Percentiles rank a stretch among this genome's conserved stretches.
Conservation (phyloP, 306 rosid species). For the Sphenostylis stenocarpa region DNA sequence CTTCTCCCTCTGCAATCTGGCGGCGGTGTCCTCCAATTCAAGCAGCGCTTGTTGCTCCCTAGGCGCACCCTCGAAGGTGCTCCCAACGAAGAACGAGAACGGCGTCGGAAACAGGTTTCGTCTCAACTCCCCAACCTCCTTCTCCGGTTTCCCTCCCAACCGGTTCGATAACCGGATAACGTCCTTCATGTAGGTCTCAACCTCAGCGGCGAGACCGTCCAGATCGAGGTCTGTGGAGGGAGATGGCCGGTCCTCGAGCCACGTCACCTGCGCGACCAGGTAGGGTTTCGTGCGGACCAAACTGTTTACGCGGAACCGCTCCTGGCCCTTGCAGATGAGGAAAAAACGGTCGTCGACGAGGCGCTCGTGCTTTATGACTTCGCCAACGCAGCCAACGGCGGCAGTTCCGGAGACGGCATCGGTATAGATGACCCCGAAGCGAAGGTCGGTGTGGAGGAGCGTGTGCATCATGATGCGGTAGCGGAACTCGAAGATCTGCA, state of each 20-base stretch:
- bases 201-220: conserved; percentile 70
- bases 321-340: conserved; percentile 92
- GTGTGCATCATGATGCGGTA: conserved; percentile 99
- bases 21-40: conserved; percentile 88
- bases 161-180: conserved; percentile 90
- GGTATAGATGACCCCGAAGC: conserved; percentile 86
- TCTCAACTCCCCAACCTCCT: conserved; percentile 87
- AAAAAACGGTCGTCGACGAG: conserved; percentile 96
- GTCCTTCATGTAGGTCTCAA: conserved; percentile 86
- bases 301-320: conserved; percentile 76
- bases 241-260: conserved; percentile 96
- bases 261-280: conserved; percentile 81
- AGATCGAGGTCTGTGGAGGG: conserved; percentile 66
- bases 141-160: conserved; percentile 88
- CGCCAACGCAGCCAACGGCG: conserved; percentile 95
- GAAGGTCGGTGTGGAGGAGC: conserved; percentile 93
- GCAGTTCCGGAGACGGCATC: conserved; percentile 79
- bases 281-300: conserved; percentile 88
- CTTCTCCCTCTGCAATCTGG: conserved; percentile 84
- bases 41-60: conserved; percentile 96
- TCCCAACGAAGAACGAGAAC: conserved; percentile 93
- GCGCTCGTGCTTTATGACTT: conserved; percentile 92
- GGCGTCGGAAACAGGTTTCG: conserved; percentile 92
- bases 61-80: conserved; percentile 98
- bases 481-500: conserved; percentile 98